These are phyloP conservation scores for Puccinia sorghi DNA, from an alignment of 1,284 basidiomycete species.

Conservation along the genomic window DNA sequence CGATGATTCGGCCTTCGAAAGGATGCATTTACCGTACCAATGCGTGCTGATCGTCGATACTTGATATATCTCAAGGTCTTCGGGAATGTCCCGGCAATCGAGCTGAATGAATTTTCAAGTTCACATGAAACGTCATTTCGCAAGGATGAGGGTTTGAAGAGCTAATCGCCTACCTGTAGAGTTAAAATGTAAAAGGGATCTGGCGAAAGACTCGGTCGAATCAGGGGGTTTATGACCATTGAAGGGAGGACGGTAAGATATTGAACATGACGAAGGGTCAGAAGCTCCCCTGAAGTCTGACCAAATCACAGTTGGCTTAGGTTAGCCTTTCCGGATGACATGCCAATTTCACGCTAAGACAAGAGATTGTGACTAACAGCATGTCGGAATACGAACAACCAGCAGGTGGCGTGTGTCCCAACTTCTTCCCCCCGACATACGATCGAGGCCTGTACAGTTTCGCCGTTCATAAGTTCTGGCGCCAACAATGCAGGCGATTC, in stretches of 20 bases:
- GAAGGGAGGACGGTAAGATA: slow-evolving; percentile 66
- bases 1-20: neutral
- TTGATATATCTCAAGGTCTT: slow-evolving; percentile 46
- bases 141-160: neutral
- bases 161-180: slow-evolving; percentile 60
- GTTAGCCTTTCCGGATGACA: no score
- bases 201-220: slow-evolving; percentile 63
- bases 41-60: slow-evolving; percentile 35
- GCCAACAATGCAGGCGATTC: slow-evolving; percentile 6
- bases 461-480: neutral
- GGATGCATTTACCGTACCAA: slow-evolving; percentile 29
- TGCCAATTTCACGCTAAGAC: neutral
- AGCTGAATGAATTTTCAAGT: slow-evolving; percentile 4
- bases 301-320: neutral
- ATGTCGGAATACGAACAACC: slow-evolving; percentile 37
- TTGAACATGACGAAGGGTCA: slow-evolving; percentile 65
- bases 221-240: slow-evolving; percentile 63
- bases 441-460: neutral
- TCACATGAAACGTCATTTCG: neutral
- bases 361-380: slow-evolving; percentile 28
- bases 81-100: slow-evolving; percentile 26
- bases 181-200: slow-evolving; percentile 65
- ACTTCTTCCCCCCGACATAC: slow-evolving; percentile 43
- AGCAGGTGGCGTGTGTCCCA: slow-evolving; percentile 27
- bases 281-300: slow-evolving; percentile 61